Conservation (phyloP, 2,329 filamentous ascomycete species). For the Colletotrichum higginsianum region DNA sequence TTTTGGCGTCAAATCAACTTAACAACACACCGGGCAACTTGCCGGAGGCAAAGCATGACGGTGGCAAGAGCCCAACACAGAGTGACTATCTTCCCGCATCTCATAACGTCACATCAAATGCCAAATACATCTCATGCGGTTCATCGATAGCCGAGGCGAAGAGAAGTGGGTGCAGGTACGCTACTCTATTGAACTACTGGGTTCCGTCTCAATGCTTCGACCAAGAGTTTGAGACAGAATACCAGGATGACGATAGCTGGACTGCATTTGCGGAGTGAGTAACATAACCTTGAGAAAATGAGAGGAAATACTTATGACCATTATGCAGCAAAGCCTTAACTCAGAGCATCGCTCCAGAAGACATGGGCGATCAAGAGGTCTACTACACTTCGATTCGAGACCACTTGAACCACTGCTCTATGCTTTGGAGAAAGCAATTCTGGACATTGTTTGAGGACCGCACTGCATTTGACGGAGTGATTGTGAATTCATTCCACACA, state of each 20-base stretch:
- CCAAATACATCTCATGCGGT: constrained; percentile 44
- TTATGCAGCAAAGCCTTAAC: constrained; percentile 44
- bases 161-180: constrained; percentile 44
- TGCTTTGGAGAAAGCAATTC: constrained; percentile 49
- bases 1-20: constrained; percentile 11
- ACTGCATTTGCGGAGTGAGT: constrained; percentile 39
- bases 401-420: constrained; percentile 48
- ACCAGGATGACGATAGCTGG: constrained; percentile 47
- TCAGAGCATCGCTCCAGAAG: constrained; percentile 39
- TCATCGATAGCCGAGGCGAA: constrained; percentile 43
- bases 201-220: constrained; percentile 46
- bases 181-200: constrained; percentile 48
- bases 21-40: not conserved
- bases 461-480: constrained; percentile 43
- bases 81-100: not conserved
- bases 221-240: constrained; percentile 46
- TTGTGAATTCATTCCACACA: constrained; percentile 45
- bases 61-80: no score
- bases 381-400: constrained; percentile 46
- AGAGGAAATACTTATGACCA: not conserved
- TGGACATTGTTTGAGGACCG: constrained; percentile 46
- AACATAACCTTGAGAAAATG: no score
- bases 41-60: no score
- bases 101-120: constrained; percentile 45
- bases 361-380: constrained; percentile 44